Percentiles rank a stretch among this genome's conserved stretches.
These are phyloP conservation scores for Candida tibetensis DNA, from an alignment of 805 yeast species.

Conservation along the genomic window DNA sequence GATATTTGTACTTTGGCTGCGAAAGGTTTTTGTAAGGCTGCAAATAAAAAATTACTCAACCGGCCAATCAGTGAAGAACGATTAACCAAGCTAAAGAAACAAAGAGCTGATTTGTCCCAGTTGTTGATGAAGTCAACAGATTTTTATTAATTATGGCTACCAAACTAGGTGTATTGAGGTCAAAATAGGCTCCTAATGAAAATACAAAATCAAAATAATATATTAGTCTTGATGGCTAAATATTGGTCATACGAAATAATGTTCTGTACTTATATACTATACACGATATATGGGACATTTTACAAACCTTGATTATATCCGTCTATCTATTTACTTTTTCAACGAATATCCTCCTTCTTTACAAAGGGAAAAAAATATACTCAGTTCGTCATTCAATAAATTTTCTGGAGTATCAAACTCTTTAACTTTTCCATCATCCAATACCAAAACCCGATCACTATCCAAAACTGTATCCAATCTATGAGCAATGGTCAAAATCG, in stretches of 20 bases:
- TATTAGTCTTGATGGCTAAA: no score
- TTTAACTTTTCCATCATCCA: constrained; percentile 68
- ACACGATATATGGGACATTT: no score
- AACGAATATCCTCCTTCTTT: constrained; percentile 35
- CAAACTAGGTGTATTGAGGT: neutral
- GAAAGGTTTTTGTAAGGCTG: constrained; percentile 56
- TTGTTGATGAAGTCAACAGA: constrained; percentile 18
- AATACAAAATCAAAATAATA: no score
- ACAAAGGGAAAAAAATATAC: constrained; percentile 55
- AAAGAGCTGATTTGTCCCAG: constrained; percentile 32
- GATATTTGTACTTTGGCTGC: constrained; percentile 61
- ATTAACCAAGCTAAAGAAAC: constrained; percentile 24
- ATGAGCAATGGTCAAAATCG: constrained; percentile 88
- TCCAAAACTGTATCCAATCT: constrained; percentile 85
- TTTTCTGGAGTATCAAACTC: constrained; percentile 73
- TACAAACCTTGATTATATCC: no score
- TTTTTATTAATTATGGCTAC: no score
- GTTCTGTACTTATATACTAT: no score
- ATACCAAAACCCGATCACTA: constrained; percentile 72
- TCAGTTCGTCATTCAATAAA: constrained; percentile 41
- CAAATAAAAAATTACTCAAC: constrained; percentile 43
- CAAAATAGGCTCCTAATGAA: neutral
- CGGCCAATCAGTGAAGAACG: constrained; percentile 25
- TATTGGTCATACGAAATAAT: no score
- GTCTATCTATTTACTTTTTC: constrained; percentile 5